Evolutionary conservation across 164 flowering plant genomes (phyloP).

Genomic region (Santalum album): DNA sequence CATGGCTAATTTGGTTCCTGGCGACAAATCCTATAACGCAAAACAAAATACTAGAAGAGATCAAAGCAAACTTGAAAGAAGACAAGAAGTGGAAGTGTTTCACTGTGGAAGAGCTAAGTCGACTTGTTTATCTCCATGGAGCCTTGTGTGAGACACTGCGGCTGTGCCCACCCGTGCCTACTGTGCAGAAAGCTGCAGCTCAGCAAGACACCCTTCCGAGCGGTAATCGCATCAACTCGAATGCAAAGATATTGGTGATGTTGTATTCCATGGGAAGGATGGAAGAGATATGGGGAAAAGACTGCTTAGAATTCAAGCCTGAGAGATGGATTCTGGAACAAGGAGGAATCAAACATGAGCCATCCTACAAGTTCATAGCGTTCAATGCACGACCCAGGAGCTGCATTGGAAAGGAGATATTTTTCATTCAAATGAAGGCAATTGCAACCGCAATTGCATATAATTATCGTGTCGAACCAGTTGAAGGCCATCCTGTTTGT

Average conservation of each 20-base stretch:
- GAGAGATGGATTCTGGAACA: constrained; percentile 40
- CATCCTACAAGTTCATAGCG: constrained; percentile 25
- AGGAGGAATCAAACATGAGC: constrained; percentile 18
- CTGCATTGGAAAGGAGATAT: constrained; percentile 35
- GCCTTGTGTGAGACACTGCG: constrained; percentile 37
- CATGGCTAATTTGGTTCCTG: constrained; percentile 36
- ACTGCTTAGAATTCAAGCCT: constrained; percentile 42
- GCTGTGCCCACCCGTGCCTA: constrained; percentile 40
- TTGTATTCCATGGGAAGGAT: constrained; percentile 33
- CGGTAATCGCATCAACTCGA: constrained; percentile 24
- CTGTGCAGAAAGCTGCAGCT: constrained; percentile 18
- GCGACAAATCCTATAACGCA: constrained; percentile 20
- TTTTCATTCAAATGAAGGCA: constrained; percentile 35
- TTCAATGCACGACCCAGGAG: constrained; percentile 43
- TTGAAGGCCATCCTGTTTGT: constrained; percentile 23
- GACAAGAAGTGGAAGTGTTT: not conserved
- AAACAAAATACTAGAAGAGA: constrained; percentile 21
- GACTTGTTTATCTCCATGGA: constrained; percentile 16
- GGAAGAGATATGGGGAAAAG: constrained; percentile 42
- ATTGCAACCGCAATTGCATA: constrained; percentile 21
- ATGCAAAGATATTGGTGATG: constrained; percentile 13
- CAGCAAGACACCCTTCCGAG: constrained; percentile 29
- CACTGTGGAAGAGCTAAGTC: too few species aligned
- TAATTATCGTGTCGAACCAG: constrained; percentile 20
- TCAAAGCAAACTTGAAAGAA: not conserved